phyloP scores from a whole-genome alignment of 2,329 filamentous ascomycete genomes.

The Septoria linicola region DNA sequence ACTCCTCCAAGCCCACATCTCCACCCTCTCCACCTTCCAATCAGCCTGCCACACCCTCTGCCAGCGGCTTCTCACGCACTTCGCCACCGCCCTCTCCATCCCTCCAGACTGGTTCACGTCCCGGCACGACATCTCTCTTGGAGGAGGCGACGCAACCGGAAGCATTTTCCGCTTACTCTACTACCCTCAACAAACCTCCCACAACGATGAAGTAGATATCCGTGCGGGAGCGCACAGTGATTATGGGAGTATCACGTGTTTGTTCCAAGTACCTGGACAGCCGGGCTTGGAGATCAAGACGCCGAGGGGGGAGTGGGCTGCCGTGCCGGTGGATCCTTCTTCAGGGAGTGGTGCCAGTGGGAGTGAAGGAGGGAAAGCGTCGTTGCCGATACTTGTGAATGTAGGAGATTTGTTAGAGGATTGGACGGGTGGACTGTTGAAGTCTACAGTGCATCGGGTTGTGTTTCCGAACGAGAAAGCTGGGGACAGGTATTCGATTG shows the following conservation, averaged over 20 bases:
- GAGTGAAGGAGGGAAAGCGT: conserved; percentile 39
- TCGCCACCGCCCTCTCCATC: conserved; percentile 70
- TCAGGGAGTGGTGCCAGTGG: not conserved
- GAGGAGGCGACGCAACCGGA: conserved; percentile 48
- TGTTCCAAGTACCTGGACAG: conserved; percentile 84
- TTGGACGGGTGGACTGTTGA: conserved; percentile 86
- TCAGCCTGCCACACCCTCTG: conserved; percentile 71
- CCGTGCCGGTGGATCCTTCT: conserved; percentile 48
- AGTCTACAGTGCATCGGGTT: conserved; percentile 86
- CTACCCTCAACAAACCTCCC: conserved; percentile 30
- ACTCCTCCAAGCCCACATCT: conserved; percentile 59
- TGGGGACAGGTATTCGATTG: conserved; percentile 38
- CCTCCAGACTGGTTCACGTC: conserved; percentile 57
- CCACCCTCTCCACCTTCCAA: conserved; percentile 65
- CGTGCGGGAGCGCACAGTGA: conserved; percentile 91
- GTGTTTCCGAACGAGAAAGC: conserved; percentile 58
- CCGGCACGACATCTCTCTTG: conserved; percentile 54
- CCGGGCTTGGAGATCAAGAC: conserved; percentile 81
- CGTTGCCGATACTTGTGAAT: conserved; percentile 64
- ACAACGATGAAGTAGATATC: conserved; percentile 56
- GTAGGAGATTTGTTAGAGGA: conserved; percentile 74
- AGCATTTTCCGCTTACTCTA: conserved; percentile 57
- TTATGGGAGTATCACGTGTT: conserved; percentile 67
- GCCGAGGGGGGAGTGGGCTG: conserved; percentile 44
- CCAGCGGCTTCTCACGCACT: conserved; percentile 68